Percentiles rank a stretch among this genome's conserved stretches.
Evolutionary conservation across 768 basidiomycete species (phyloP).

Genomic region (Mycena vulgaris): DNA sequence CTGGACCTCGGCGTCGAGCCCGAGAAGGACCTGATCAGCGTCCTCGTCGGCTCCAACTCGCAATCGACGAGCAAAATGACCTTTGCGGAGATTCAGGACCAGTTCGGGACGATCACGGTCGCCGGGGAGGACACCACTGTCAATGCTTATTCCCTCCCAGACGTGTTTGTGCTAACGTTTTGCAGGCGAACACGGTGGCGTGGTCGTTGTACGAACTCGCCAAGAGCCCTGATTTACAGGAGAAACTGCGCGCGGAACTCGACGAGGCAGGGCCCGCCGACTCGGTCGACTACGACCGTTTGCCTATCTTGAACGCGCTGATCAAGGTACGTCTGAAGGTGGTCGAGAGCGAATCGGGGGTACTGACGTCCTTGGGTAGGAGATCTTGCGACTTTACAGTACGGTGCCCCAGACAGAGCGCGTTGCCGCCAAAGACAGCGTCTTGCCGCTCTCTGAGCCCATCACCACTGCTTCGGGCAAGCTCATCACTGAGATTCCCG

Average conservation of each 20-base stretch:
- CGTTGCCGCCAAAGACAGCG: constrained; percentile 63
- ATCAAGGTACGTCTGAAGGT: constrained; percentile 12
- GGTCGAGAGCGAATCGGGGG: neutral
- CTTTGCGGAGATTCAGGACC: constrained; percentile 31
- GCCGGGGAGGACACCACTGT: constrained; percentile 37
- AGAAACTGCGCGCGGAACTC: constrained; percentile 49
- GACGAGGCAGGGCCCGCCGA: constrained; percentile 29
- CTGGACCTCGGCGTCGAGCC: constrained; percentile 34
- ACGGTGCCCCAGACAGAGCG: constrained; percentile 37
- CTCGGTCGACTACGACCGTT: constrained; percentile 30
- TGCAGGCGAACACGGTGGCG: constrained; percentile 34
- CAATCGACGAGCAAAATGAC: constrained; percentile 35
- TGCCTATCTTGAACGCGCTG: constrained; percentile 34
- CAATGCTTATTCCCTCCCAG: neutral
- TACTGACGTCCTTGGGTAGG: constrained; percentile 5
- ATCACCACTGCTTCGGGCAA: constrained; percentile 63
- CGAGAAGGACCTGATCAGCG: constrained; percentile 34
- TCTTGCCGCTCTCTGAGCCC: constrained; percentile 70
- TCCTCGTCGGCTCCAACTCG: constrained; percentile 31
- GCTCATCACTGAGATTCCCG: constrained; percentile 59
- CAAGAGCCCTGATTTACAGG: constrained; percentile 46
- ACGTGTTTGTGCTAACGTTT: neutral
- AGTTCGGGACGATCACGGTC: constrained; percentile 35
- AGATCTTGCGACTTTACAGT: constrained; percentile 34
- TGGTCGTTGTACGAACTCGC: constrained; percentile 53